Percentiles rank a stretch among this genome's conserved stretches.
Evolutionary conservation across 768 basidiomycete species (phyloP).

Genomic region (Leccinum rimulosum): DNA sequence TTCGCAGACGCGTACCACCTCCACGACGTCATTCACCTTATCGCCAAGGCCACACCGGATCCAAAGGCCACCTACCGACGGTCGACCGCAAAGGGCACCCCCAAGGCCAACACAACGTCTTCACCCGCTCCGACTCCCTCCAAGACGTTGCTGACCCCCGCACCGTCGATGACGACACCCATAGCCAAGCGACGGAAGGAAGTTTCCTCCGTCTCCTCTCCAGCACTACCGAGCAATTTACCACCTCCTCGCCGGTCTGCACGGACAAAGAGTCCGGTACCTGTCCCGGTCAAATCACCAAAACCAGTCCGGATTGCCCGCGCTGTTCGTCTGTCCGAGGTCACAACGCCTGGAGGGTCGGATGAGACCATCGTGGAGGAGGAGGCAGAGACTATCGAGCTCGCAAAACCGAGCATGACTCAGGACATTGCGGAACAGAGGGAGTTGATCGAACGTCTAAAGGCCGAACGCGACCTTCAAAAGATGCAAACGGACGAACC

Average conservation of each 20-base stretch:
- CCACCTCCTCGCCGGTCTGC: constrained; percentile 45
- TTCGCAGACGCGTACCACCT: constrained; percentile 71
- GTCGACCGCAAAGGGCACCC: constrained; percentile 41
- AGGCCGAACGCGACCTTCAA: constrained; percentile 52
- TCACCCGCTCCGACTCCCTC: constrained; percentile 23
- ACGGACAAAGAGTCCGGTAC: constrained; percentile 42
- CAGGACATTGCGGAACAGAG: constrained; percentile 78
- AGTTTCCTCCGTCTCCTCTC: constrained; percentile 39
- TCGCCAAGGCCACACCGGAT: constrained; percentile 75
- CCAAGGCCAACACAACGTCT: constrained; percentile 29
- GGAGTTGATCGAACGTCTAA: constrained; percentile 70
- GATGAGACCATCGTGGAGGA: constrained; percentile 69
- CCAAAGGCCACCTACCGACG: constrained; percentile 77
- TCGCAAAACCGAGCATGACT: constrained; percentile 60
- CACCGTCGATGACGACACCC: constrained; percentile 39
- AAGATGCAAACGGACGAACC: constrained; percentile 25
- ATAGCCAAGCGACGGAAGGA: constrained; percentile 68
- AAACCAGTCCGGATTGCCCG: constrained; percentile 23
- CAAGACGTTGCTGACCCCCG: constrained; percentile 32
- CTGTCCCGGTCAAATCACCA: constrained; percentile 36
- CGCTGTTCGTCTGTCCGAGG: constrained; percentile 28
- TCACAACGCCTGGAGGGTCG: constrained; percentile 49
- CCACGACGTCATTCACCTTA: constrained; percentile 54
- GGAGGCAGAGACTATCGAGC: constrained; percentile 54
- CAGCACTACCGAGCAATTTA: constrained; percentile 22